Evolutionary conservation across 2,329 filamentous ascomycete species (phyloP).

Genomic region (Aschersonia sp.): DNA sequence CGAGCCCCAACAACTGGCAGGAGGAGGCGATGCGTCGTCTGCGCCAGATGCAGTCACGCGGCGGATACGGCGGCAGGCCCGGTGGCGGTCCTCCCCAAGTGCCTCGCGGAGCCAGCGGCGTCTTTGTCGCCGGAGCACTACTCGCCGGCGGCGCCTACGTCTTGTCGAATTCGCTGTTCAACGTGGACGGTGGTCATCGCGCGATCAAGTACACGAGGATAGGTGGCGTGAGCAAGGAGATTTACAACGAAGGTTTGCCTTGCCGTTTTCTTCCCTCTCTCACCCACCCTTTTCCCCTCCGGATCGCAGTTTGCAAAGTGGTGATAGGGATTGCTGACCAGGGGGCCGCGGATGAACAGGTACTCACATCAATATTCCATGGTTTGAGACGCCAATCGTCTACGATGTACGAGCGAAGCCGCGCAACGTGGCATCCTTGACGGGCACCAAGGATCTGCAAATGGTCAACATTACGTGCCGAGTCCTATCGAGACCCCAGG

Average conservation of each 20-base stretch:
- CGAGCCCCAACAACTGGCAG: slow-evolving; percentile 24
- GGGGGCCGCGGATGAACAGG: slow-evolving; percentile 30
- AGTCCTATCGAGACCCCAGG: slow-evolving; percentile 82
- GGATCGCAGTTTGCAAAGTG: neutral
- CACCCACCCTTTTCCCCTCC: too few relatives aligned
- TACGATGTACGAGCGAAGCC: slow-evolving; percentile 98
- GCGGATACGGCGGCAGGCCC: slow-evolving; percentile 23
- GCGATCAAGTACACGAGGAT: slow-evolving; percentile 96
- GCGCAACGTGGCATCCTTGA: slow-evolving; percentile 89
- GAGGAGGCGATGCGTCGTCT: slow-evolving; percentile 37
- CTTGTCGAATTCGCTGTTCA: slow-evolving; percentile 50
- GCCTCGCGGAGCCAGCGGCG: slow-evolving; percentile 23
- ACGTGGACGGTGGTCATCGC: slow-evolving; percentile 94
- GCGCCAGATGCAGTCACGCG: slow-evolving; percentile 30
- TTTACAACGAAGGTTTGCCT: slow-evolving; percentile 77
- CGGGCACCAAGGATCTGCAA: slow-evolving; percentile 96
- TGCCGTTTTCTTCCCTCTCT: neutral
- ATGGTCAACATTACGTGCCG: slow-evolving; percentile 99
- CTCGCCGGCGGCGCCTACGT: slow-evolving; percentile 34
- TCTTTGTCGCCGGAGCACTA: slow-evolving; percentile 25
- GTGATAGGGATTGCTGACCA: neutral
- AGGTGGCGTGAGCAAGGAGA: slow-evolving; percentile 88
- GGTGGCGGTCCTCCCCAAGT: slow-evolving; percentile 22
- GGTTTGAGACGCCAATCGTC: slow-evolving; percentile 92
- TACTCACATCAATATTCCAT: slow-evolving; percentile 87